phyloP scores from a whole-genome alignment of 768 basidiomycete genomes.

The Lepiota venenata region DNA sequence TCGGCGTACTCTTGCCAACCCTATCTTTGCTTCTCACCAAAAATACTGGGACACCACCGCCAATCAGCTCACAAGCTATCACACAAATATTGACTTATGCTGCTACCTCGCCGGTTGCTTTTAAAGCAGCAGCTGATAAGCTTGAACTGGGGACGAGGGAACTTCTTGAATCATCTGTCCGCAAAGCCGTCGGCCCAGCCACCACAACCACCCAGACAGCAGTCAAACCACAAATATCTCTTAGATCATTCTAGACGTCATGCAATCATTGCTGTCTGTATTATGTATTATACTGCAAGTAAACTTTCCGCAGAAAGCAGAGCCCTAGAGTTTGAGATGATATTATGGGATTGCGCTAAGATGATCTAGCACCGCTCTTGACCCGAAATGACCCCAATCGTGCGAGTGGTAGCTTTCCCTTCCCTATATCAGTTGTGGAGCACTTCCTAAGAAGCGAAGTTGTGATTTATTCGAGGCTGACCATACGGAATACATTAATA shows the following conservation, averaged over 20 bases:
- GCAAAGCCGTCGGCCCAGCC: conserved; percentile 59
- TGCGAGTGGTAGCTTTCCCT: too few relatives aligned
- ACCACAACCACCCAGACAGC: conserved; percentile 27
- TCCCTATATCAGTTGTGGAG: too few relatives aligned
- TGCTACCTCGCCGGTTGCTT: conserved; percentile 63
- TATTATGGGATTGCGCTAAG: too few relatives aligned
- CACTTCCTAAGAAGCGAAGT: too few relatives aligned
- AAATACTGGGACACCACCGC: conserved; percentile 40
- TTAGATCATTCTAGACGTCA: conserved; percentile 60
- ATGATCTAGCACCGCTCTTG: too few relatives aligned
- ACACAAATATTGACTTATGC: conserved; percentile 72
- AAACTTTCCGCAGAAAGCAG: too few relatives aligned
- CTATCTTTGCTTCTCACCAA: conserved; percentile 57
- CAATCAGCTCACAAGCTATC: conserved; percentile 56
- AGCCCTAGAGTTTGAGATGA: too few relatives aligned
- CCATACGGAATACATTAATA: too few relatives aligned
- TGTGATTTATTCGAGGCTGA: too few relatives aligned
- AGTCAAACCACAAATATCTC: conserved; percentile 74
- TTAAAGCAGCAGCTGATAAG: conserved; percentile 79
- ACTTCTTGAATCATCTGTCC: conserved; percentile 71
- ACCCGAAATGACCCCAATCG: too few relatives aligned
- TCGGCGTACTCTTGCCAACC: conserved; percentile 75
- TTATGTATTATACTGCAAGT: too few relatives aligned
- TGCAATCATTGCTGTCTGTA: too few relatives aligned
- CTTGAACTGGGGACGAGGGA: conserved; percentile 58